Evolutionary conservation across 1,284 basidiomycete genomes (phyloP), one percentile per base, ranked within the genome.

Genomic region (Neolentinus lepideus): DNA sequence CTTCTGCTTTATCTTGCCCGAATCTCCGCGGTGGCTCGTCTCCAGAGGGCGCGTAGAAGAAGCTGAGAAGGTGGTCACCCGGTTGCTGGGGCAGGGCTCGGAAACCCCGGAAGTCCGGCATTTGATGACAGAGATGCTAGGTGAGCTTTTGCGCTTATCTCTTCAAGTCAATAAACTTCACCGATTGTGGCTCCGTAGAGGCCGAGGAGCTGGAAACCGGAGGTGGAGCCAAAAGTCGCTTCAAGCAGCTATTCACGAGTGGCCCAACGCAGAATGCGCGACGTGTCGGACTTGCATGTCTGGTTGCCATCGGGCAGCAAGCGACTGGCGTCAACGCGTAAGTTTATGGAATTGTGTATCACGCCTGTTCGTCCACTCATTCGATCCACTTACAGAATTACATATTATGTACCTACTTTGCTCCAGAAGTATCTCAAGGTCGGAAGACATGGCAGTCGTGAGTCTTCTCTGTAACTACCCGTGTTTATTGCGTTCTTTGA

Each of bases 21-120:
- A 90, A 66, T 88, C 85, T 0, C 86, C 85, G 51, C 82, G 88
- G 74, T 90, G 75, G 75, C 69, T 88, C 58, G 67, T 89, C 58
- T 80, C 75, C 67, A 85, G 85, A 67, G 85, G 85, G 31, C 77
- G 75, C 54, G 77, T 87, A 12, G 73, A 66, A 1, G 71, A 86
- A 66, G 88, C 87, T 3, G 47, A 50, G 25, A 3, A 50, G 47
- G 47, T 50, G 47, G 47, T 50, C 47, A 50, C 25, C 3, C 47
- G 47, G 6, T 22, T 50, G 11, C 22, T 50, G 22, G 47, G 47
- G 9, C 12, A 50, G 12, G 47, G 47, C 3, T 14, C 47, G 6
- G 47, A 50, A 3, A 50, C 47, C 8, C 47, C 47, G 14, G 47
- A 50, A 50, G 47, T 50, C 3, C 12, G 27, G 27, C 27, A 25